Conservation (phyloP, 2,329 filamentous ascomycete species). For the Cordyceps javanica region DNA sequence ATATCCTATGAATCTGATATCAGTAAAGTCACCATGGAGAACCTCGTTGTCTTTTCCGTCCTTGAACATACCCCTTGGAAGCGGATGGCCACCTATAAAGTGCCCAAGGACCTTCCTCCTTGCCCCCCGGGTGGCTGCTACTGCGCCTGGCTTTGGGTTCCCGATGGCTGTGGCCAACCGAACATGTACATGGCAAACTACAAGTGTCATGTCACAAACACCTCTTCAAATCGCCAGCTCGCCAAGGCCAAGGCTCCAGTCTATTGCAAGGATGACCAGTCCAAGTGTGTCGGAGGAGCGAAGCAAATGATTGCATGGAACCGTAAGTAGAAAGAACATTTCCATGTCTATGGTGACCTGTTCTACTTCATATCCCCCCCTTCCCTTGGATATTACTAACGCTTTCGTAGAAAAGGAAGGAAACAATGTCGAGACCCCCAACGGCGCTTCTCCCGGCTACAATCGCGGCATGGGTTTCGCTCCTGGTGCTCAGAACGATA, state of each 20-base stretch:
- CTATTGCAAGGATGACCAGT: constrained; percentile 32
- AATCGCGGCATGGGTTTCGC: background rate
- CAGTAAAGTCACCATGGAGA: constrained; percentile 40
- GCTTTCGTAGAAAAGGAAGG: background rate
- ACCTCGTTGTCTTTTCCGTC: constrained; percentile 45
- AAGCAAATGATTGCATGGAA: constrained; percentile 45
- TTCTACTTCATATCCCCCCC: background rate
- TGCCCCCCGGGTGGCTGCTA: constrained; percentile 21
- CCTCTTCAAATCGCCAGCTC: constrained; percentile 29
- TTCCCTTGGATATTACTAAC: background rate
- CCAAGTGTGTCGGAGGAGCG: constrained; percentile 36
- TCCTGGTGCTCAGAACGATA: background rate
- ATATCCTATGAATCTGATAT: constrained; percentile 45
- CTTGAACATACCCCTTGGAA: constrained; percentile 28
- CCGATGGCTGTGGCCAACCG: constrained; percentile 17
- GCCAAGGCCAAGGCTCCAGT: constrained; percentile 32
- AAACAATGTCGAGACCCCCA: background rate
- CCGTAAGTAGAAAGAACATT: constrained; percentile 19
- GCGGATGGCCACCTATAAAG: constrained; percentile 17
- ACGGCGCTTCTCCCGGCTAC: background rate
- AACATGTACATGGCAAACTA: constrained; percentile 39
- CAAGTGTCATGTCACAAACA: constrained; percentile 38
- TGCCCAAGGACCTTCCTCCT: constrained; percentile 18
- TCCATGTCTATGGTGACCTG: too few relatives aligned
- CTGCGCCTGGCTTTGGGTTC: constrained; percentile 22